These are phyloP conservation scores for Clarireedia hainanense DNA, from an alignment of 2,329 filamentous ascomycete genomes.

Conservation along the genomic window DNA sequence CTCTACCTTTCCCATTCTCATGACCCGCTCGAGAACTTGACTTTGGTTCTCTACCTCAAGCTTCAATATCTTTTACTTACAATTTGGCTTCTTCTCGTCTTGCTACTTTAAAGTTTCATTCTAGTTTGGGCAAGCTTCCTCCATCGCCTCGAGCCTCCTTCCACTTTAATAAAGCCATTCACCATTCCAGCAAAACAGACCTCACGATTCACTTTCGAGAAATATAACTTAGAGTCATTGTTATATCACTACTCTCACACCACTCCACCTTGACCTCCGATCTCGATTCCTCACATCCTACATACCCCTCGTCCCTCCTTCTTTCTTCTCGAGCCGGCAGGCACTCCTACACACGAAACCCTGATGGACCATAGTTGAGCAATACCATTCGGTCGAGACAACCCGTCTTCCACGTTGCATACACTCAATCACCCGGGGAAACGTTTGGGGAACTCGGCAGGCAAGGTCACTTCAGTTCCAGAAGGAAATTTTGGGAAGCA, in stretches of 20 bases:
- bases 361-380: background rate
- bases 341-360: background rate
- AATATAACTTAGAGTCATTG: background rate
- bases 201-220: background rate
- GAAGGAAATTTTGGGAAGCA: background rate
- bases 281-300: background rate
- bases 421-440: constrained; percentile 7
- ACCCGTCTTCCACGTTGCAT: background rate
- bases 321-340: constrained; percentile 10
- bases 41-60: background rate
- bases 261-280: background rate
- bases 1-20: background rate
- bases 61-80: background rate
- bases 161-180: background rate
- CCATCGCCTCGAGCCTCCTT: constrained; percentile 1
- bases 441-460: constrained; percentile 18
- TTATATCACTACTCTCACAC: background rate
- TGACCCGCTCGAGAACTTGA: background rate
- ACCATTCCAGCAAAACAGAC: background rate
- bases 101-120: constrained; percentile 6
- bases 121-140: constrained; percentile 1
- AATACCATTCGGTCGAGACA: background rate
- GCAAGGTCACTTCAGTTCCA: background rate
- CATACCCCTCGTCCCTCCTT: constrained; percentile 1
- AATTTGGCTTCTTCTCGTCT: constrained; percentile 7